Percentiles rank a stretch among this genome's conserved stretches.
These are phyloP conservation scores for Hypsizygus marmoreus DNA, from an alignment of 768 basidiomycete species.

Conservation along the genomic window DNA sequence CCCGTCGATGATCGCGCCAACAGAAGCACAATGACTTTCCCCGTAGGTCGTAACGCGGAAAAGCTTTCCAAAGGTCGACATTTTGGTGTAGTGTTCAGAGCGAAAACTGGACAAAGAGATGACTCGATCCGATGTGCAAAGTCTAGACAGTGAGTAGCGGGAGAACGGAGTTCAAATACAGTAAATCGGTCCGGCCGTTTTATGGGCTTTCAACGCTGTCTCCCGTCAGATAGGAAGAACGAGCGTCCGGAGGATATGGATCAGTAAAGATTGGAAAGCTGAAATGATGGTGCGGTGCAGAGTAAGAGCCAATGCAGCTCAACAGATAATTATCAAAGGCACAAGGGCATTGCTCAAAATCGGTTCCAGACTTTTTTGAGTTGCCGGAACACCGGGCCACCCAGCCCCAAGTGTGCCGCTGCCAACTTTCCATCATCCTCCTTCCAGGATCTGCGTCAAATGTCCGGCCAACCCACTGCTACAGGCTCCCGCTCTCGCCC, in stretches of 20 bases:
- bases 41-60: slow-evolving; percentile 98
- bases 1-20: slow-evolving; percentile 97
- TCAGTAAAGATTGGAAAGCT: not conserved
- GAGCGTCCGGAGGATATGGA: not conserved
- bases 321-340: slow-evolving; percentile 9
- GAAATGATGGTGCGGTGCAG: slow-evolving; percentile 8
- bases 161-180: too few species aligned
- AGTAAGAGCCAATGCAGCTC: slow-evolving; percentile 8
- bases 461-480: slow-evolving; percentile 36
- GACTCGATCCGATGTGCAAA: slow-evolving; percentile 1
- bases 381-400: slow-evolving; percentile 14
- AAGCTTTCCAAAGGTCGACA: slow-evolving; percentile 92
- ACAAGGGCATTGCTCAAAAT: not conserved
- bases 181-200: too few species aligned
- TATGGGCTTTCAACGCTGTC: too few species aligned
- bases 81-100: slow-evolving; percentile 30
- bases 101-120: not conserved
- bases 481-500: slow-evolving; percentile 61
- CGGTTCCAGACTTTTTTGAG: too few species aligned
- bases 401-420: not conserved
- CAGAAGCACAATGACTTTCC: slow-evolving; percentile 95
- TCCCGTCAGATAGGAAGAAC: not conserved
- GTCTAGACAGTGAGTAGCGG: too few species aligned
- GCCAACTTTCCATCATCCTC: slow-evolving; percentile 14
- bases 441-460: too few species aligned